A percentile compares a stretch with the other conserved stretches of the same genome.
Evolutionary conservation across 768 basidiomycete genomes (phyloP).

Genomic region (Hygrocybe coccinea): DNA sequence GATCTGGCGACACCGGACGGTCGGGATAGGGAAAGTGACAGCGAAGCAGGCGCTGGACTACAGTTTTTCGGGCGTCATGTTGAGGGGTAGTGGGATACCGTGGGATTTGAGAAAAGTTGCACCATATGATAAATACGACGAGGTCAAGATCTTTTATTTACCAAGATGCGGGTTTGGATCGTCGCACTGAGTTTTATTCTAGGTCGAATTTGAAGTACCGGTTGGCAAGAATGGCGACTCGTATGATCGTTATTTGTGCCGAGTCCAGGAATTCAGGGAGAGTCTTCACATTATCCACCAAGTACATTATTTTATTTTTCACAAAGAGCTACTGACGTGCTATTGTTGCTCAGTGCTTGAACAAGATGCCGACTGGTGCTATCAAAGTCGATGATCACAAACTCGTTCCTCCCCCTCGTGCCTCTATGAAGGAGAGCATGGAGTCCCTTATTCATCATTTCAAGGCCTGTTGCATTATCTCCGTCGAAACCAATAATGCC

Average conservation of each 20-base stretch:
- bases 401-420: slow-evolving; percentile 91
- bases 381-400: slow-evolving; percentile 98
- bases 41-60: slow-evolving; percentile 91
- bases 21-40: slow-evolving; percentile 85
- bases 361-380: slow-evolving; percentile 93
- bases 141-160: slow-evolving; percentile 43
- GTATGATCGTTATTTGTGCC: slow-evolving; percentile 95
- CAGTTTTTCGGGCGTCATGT: slow-evolving; percentile 94
- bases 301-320: no score
- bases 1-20: slow-evolving; percentile 95
- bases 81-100: slow-evolving; percentile 85
- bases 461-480: slow-evolving; percentile 50
- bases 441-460: slow-evolving; percentile 98
- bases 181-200: background rate
- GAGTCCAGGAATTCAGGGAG: slow-evolving; percentile 98
- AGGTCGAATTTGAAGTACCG: slow-evolving; percentile 98
- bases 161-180: background rate
- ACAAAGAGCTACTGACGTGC: background rate
- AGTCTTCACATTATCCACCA: slow-evolving; percentile 83
- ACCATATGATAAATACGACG: slow-evolving; percentile 95
- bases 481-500: background rate
- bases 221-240: slow-evolving; percentile 96
- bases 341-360: slow-evolving; percentile 62
- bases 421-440: slow-evolving; percentile 99
- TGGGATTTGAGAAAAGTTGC: slow-evolving; percentile 92